phyloP scores from a whole-genome alignment of 768 basidiomycete species.

The Cystofilobasidium ferigula region DNA sequence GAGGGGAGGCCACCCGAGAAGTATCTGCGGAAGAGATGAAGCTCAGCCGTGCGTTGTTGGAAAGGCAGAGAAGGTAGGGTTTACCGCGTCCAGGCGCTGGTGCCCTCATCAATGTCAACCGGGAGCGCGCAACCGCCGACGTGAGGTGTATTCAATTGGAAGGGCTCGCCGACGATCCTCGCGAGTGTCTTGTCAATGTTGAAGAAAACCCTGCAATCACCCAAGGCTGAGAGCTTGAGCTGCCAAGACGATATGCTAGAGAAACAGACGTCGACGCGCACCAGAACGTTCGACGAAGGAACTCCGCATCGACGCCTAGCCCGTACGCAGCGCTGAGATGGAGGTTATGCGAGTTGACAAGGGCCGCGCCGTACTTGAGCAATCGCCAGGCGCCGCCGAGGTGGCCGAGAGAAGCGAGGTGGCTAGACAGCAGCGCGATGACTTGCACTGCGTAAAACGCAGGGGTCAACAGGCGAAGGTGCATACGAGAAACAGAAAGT shows the following conservation, averaged over 20 bases:
- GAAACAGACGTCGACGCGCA: not conserved
- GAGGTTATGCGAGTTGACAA: conserved; percentile 1
- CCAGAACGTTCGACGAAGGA: conserved; percentile 10
- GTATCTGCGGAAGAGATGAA: no score
- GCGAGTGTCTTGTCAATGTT: conserved; percentile 9
- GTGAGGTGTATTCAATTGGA: not conserved
- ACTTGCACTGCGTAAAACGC: conserved; percentile 2
- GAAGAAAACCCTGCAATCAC: conserved; percentile 4
- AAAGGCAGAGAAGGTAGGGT: not conserved
- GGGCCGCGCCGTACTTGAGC: not conserved
- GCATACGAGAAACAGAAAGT: not conserved
- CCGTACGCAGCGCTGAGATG: conserved; percentile 3
- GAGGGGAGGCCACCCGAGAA: no score
- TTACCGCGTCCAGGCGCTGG: not conserved
- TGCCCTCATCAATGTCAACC: not conserved
- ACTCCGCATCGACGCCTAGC: conserved; percentile 1
- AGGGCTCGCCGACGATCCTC: conserved; percentile 5
- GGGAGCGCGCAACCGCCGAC: not conserved
- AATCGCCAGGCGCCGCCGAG: conserved; percentile 3
- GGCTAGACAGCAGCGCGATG: conserved; percentile 8
- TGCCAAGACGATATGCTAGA: not conserved
- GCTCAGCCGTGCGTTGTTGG: no score
- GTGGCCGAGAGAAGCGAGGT: conserved; percentile 8
- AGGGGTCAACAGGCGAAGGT: not conserved
- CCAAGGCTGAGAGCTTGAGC: not conserved